Percentiles rank a stretch among this genome's conserved stretches.
Conservation (phyloP, 768 basidiomycete genomes). For the Trametes sanguinea region DNA sequence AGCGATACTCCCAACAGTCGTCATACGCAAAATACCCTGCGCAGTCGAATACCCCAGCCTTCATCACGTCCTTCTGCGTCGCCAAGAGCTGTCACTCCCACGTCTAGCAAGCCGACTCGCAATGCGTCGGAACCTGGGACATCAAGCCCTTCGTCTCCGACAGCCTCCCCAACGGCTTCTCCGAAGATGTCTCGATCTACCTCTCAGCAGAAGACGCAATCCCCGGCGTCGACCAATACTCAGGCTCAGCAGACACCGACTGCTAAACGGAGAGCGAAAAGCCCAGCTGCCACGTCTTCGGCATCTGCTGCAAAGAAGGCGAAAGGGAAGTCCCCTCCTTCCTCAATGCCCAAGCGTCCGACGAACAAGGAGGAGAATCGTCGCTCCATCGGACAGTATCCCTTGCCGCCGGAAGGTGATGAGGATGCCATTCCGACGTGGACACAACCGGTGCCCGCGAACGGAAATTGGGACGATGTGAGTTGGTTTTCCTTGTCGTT, state of each 20-base stretch:
- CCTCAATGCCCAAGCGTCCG: slow-evolving; percentile 35
- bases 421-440: slow-evolving; percentile 79
- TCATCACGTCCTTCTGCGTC: slow-evolving; percentile 46
- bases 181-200: slow-evolving; percentile 26
- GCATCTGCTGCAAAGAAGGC: slow-evolving; percentile 43
- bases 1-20: slow-evolving; percentile 28
- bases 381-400: slow-evolving; percentile 68
- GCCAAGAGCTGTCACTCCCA: slow-evolving; percentile 45
- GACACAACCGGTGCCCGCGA: slow-evolving; percentile 69
- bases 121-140: slow-evolving; percentile 38
- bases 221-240: slow-evolving; percentile 11
- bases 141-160: slow-evolving; percentile 15
- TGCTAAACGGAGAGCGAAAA: slow-evolving; percentile 48
- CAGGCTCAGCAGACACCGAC: slow-evolving; percentile 24
- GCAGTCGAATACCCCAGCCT: slow-evolving; percentile 26
- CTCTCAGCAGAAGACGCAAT: slow-evolving; percentile 19
- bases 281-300: slow-evolving; percentile 45
- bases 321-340: slow-evolving; percentile 38
- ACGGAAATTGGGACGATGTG: slow-evolving; percentile 87
- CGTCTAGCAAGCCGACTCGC: slow-evolving; percentile 36
- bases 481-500: slow-evolving; percentile 28
- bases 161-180: slow-evolving; percentile 16
- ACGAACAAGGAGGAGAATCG: slow-evolving; percentile 49
- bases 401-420: slow-evolving; percentile 52
- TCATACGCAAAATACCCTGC: slow-evolving; percentile 14